Evolutionary conservation across 164 flowering plant species (phyloP).

Genomic region (Nelumbo lutea): DNA sequence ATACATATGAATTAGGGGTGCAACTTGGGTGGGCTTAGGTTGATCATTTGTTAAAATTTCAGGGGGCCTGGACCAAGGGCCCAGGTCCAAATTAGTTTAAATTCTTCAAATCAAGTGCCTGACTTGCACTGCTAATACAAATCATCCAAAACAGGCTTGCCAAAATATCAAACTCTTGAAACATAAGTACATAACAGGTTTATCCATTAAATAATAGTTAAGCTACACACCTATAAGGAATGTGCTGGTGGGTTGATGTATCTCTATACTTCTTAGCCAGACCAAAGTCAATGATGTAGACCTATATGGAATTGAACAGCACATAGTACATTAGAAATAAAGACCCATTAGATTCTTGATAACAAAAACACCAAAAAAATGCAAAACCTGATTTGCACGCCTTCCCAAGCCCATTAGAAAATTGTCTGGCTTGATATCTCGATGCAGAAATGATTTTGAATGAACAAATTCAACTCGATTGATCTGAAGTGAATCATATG

Average conservation of each 20-base stretch:
- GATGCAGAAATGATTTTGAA: conserved; percentile 70
- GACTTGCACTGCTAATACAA: too few species aligned
- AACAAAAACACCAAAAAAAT: not conserved
- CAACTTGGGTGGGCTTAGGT: too few species aligned
- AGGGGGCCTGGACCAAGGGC: too few species aligned
- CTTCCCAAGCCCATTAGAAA: conserved; percentile 92
- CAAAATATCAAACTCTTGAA: not conserved
- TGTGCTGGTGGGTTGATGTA: conserved; percentile 56
- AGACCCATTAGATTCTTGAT: not conserved
- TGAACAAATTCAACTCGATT: conserved; percentile 88
- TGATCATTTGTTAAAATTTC: too few species aligned
- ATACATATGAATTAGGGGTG: too few species aligned
- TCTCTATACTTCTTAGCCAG: conserved; percentile 65
- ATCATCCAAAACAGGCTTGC: too few species aligned
- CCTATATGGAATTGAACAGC: conserved; percentile 27
- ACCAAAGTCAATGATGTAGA: conserved; percentile 57
- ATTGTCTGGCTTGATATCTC: conserved; percentile 89
- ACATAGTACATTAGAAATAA: conserved; percentile 5
- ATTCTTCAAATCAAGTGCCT: too few species aligned
- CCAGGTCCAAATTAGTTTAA: too few species aligned
- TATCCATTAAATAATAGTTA: not conserved
- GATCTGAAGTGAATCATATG: conserved; percentile 34
- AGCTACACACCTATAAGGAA: conserved; percentile 70
- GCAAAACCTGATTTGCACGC: conserved; percentile 77
- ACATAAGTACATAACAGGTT: not conserved